phyloP scores from a whole-genome alignment of 176 grass and related monocot species.

The Eragrostis nindensis region DNA sequence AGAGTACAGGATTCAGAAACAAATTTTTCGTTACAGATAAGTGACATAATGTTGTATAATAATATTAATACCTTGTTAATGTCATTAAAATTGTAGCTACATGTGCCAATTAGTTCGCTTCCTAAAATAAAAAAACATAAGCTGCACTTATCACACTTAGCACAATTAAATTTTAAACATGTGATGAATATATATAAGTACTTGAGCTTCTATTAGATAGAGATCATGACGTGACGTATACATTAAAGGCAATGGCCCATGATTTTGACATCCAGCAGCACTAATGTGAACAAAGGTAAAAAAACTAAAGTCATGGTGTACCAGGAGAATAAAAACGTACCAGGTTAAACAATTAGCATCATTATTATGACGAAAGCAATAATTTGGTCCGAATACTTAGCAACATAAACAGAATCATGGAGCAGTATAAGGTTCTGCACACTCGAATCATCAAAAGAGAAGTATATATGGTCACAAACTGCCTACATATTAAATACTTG shows the following conservation, averaged over 20 bases:
- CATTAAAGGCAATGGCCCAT: background rate
- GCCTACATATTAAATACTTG: background rate
- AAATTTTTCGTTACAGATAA: no score
- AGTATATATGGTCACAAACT: conserved; percentile 22
- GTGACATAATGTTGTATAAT: background rate
- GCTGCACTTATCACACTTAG: background rate
- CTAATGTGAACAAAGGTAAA: background rate
- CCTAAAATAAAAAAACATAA: background rate
- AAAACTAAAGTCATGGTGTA: background rate
- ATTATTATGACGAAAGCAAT: background rate
- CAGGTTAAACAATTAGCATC: background rate
- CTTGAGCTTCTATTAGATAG: conserved; percentile 13
- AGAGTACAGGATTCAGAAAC: no score
- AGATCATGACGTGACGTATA: background rate
- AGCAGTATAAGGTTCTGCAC: conserved; percentile 2
- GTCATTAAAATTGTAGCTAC: background rate
- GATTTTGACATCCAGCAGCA: background rate
- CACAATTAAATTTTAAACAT: background rate
- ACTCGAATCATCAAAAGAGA: conserved; percentile 26
- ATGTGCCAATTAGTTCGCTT: background rate
- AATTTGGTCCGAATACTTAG: background rate
- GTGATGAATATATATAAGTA: background rate
- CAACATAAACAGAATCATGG: background rate
- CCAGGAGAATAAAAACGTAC: background rate
- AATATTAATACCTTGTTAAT: background rate